A percentile compares a stretch with the other conserved stretches of the same genome.
These are phyloP conservation scores for Drosera capensis DNA, from an alignment of 148 eudicot genomes.

Conservation along the genomic window DNA sequence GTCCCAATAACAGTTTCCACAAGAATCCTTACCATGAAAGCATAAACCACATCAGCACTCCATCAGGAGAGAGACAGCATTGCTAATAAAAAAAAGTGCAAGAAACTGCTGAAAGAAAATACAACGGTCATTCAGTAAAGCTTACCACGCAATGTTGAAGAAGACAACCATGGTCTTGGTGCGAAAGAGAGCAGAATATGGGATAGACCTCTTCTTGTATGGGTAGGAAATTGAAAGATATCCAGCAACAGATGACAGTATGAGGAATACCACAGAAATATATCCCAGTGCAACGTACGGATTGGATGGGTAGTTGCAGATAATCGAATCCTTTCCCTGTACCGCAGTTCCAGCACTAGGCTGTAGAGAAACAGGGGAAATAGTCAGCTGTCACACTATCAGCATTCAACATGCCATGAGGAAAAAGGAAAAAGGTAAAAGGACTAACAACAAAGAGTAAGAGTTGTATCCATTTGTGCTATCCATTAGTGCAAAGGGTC, in stretches of 20 bases:
- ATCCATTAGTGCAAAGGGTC: no score
- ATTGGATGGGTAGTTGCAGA: slow-evolving; percentile 78
- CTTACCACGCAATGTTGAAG: slow-evolving; percentile 73
- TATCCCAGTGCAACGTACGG: slow-evolving; percentile 63
- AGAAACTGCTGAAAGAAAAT: neutral
- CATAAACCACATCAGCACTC: neutral
- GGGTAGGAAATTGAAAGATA: slow-evolving; percentile 53
- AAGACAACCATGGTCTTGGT: slow-evolving; percentile 58
- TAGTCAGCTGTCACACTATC: neutral
- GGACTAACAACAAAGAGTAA: neutral
- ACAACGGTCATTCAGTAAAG: neutral
- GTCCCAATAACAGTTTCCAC: no score
- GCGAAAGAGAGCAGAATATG: slow-evolving; percentile 49
- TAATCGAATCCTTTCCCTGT: slow-evolving; percentile 51
- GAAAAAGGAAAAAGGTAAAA: neutral
- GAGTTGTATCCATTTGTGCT: no score
- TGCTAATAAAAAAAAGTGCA: neutral
- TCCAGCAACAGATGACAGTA: slow-evolving; percentile 34
- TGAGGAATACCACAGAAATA: slow-evolving; percentile 40
- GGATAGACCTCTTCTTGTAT: slow-evolving; percentile 61
- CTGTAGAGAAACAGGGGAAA: slow-evolving; percentile 23
- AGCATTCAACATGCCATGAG: neutral
- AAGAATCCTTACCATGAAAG: neutral
- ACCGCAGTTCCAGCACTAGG: slow-evolving; percentile 69
- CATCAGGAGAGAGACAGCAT: neutral